Percentiles rank a stretch among this genome's conserved stretches.
These are phyloP conservation scores for Pythium oligandrum DNA, from an alignment of 352 stramenopile genomes.

Conservation along the genomic window DNA sequence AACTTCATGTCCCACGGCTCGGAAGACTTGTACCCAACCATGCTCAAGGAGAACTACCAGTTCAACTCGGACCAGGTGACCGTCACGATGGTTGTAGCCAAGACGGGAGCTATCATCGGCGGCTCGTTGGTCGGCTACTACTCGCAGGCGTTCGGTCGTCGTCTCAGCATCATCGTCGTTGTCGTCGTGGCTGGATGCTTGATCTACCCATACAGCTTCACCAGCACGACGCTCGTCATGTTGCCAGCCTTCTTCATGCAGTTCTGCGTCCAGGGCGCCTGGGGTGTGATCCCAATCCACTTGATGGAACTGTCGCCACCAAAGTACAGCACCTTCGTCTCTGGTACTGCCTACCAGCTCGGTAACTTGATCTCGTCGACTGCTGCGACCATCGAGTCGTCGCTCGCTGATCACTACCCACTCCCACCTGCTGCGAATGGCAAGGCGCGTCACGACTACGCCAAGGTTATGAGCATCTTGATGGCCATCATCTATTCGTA, in stretches of 20 bases:
- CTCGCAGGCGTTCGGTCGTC: constrained; percentile 44
- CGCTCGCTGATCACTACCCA: constrained; percentile 39
- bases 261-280: constrained; percentile 46
- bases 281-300: constrained; percentile 53
- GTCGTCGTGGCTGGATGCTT: constrained; percentile 24
- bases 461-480: constrained; percentile 45
- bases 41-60: constrained; percentile 40
- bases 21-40: constrained; percentile 45
- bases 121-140: constrained; percentile 50
- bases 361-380: constrained; percentile 51
- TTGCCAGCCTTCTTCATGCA: constrained; percentile 39
- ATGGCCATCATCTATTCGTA: constrained; percentile 43
- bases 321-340: constrained; percentile 41
- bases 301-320: constrained; percentile 53
- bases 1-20: constrained; percentile 22
- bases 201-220: constrained; percentile 47
- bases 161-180: constrained; percentile 36
- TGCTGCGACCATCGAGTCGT: constrained; percentile 45
- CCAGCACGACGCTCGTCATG: constrained; percentile 20
- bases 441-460: constrained; percentile 35
- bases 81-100: constrained; percentile 41
- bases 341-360: constrained; percentile 48
- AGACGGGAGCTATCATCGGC: constrained; percentile 41
- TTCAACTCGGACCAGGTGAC: constrained; percentile 44
- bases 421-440: constrained; percentile 24